These are phyloP conservation scores for Periglandula ipomoeae DNA, from an alignment of 2,329 filamentous ascomycete genomes.

Conservation along the genomic window DNA sequence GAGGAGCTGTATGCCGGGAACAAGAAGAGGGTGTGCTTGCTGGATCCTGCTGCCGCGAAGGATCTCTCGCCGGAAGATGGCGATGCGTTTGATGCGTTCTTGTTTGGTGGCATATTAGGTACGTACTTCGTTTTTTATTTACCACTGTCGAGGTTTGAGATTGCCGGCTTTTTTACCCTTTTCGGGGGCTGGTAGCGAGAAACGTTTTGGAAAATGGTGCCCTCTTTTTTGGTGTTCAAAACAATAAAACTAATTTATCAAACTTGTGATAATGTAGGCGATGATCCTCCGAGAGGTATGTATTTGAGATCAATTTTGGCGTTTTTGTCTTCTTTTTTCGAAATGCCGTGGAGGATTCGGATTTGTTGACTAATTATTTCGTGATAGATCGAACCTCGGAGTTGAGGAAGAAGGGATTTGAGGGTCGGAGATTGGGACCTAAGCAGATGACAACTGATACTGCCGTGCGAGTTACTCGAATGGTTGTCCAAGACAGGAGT, in stretches of 20 bases:
- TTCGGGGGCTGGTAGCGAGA: no score
- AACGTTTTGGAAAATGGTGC: no score
- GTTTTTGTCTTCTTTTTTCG: no score
- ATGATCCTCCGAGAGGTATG: conserved; percentile 85
- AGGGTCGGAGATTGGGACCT: conserved; percentile 76
- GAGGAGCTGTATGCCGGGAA: conserved; percentile 69
- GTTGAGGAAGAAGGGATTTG: conserved; percentile 84
- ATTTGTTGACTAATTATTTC: conserved; percentile 2
- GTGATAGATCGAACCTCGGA: conserved; percentile 86
- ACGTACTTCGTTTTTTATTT: conserved; percentile 19
- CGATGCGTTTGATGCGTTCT: conserved; percentile 75
- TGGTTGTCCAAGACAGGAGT: conserved; percentile 81
- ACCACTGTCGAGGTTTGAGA: no score
- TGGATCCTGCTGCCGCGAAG: conserved; percentile 75
- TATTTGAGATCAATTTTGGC: conserved; percentile 11
- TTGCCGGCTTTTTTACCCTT: no score
- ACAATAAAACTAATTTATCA: neutral
- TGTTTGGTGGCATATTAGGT: conserved; percentile 96
- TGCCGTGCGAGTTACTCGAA: conserved; percentile 83
- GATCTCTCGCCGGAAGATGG: conserved; percentile 81
- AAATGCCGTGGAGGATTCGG: no score
- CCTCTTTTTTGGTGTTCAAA: no score
- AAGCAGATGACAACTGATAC: conserved; percentile 99
- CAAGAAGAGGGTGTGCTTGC: conserved; percentile 72
- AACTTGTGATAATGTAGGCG: no score